Conservation (phyloP, 768 basidiomycete species). For the Lactarius pseudohatsudake region DNA sequence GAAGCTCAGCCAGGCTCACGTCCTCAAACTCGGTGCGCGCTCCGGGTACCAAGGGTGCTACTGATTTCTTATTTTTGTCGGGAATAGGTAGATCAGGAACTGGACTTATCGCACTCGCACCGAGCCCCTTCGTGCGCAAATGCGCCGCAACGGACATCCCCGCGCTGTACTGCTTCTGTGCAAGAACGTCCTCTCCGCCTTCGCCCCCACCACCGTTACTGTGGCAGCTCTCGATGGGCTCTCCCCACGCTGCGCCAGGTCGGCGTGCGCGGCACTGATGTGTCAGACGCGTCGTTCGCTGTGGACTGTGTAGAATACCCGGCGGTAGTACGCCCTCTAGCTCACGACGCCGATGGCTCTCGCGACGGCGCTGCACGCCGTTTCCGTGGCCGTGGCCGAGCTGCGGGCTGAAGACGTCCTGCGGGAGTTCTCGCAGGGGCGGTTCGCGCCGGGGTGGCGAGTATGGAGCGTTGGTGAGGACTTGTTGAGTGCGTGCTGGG, state of each 20-base stretch:
- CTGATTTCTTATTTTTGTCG: neutral
- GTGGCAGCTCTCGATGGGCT: slow-evolving; percentile 24
- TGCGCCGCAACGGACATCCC: slow-evolving; percentile 28
- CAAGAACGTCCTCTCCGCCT: slow-evolving; percentile 19
- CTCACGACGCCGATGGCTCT: too few relatives aligned
- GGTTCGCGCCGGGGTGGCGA: slow-evolving; percentile 30
- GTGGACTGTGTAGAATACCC: slow-evolving; percentile 14
- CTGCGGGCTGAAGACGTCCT: slow-evolving; percentile 34
- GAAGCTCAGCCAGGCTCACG: slow-evolving; percentile 45
- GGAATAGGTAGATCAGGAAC: neutral
- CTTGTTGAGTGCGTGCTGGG: slow-evolving; percentile 12
- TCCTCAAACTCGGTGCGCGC: slow-evolving; percentile 70
- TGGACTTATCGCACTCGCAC: slow-evolving; percentile 2
- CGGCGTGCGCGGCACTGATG: neutral
- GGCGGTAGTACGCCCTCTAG: too few relatives aligned
- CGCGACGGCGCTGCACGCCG: neutral
- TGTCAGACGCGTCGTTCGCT: neutral
- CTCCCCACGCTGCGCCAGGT: slow-evolving; percentile 1
- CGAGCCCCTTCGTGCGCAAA: slow-evolving; percentile 21
- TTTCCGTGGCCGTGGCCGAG: slow-evolving; percentile 1
- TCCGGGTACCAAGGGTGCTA: slow-evolving; percentile 9
- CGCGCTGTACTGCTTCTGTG: slow-evolving; percentile 26
- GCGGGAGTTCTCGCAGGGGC: slow-evolving; percentile 33
- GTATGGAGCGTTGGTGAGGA: slow-evolving; percentile 23
- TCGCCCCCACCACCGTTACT: neutral